Conservation (phyloP, 352 stramenopile genomes). For the Phytopythium ostracodes region DNA sequence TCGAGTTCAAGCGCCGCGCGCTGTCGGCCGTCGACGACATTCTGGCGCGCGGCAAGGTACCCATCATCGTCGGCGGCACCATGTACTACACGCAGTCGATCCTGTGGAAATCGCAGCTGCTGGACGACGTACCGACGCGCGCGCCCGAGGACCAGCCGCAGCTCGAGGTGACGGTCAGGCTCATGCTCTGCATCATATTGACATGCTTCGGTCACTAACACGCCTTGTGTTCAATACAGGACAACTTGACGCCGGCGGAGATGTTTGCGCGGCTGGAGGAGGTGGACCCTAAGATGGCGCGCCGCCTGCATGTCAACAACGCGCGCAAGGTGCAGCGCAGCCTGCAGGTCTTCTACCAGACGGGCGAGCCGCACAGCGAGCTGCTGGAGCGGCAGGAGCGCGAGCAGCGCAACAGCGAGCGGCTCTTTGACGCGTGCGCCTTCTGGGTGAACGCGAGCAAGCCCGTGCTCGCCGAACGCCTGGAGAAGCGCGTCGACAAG, state of each 20-base stretch:
- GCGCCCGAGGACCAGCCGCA: background rate
- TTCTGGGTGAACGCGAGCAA: conserved; percentile 85
- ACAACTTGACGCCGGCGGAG: conserved; percentile 40
- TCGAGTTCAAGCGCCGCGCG: conserved; percentile 78
- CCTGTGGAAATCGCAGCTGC: conserved; percentile 82
- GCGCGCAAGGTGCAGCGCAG: conserved; percentile 83
- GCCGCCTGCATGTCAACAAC: conserved; percentile 81
- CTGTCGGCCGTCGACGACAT: conserved; percentile 82
- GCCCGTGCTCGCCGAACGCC: conserved; percentile 49
- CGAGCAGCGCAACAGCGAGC: conserved; percentile 40
- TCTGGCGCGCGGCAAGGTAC: conserved; percentile 78
- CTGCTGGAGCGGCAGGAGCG: conserved; percentile 51
- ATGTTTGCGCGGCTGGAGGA: conserved; percentile 55
- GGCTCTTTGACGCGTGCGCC: conserved; percentile 74
- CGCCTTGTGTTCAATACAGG: conserved; percentile 1
- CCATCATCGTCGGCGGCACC: conserved; percentile 89
- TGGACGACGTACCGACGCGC: conserved; percentile 65
- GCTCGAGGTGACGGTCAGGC: background rate
- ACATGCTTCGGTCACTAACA: background rate
- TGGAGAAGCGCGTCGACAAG: conserved; percentile 66
- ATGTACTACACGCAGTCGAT: conserved; percentile 93
- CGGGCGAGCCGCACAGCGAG: conserved; percentile 70
- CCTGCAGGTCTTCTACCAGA: conserved; percentile 83
- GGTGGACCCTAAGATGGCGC: conserved; percentile 83
- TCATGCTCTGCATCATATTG: too few species aligned